A percentile compares a stretch with the other conserved stretches of the same genome.
phyloP scores from a whole-genome alignment of 1,284 basidiomycete genomes.

The Apiotrichum gracile region DNA sequence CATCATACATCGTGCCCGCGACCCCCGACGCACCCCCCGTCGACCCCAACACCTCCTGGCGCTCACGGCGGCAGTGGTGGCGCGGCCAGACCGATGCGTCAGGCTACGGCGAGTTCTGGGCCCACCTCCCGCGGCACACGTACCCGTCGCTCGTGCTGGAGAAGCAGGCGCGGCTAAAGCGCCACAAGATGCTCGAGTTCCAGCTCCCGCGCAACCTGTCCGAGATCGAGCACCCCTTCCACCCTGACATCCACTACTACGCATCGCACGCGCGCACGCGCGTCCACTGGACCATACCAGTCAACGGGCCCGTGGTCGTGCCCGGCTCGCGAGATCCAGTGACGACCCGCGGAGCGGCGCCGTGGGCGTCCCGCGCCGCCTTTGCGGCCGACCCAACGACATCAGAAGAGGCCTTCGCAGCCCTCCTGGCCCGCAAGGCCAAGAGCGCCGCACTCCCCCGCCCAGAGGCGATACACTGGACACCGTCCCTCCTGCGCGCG shows the following conservation, averaged over 20 bases:
- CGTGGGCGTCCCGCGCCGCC: constrained; percentile 4
- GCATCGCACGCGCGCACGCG: constrained; percentile 12
- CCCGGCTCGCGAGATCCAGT: constrained; percentile 16
- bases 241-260: constrained; percentile 25
- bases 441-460: neutral
- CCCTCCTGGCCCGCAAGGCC: too few relatives aligned
- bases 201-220: constrained; percentile 12
- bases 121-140: constrained; percentile 7
- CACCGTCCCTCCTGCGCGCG: constrained; percentile 12
- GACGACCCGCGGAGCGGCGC: neutral
- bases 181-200: constrained; percentile 1
- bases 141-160: neutral
- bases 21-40: too few relatives aligned
- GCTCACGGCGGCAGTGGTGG: constrained; percentile 23
- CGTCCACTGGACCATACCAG: constrained; percentile 38
- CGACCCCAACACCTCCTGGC: too few relatives aligned
- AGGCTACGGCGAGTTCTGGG: constrained; percentile 21
- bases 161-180: constrained; percentile 5
- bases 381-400: neutral
- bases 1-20: neutral
- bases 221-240: constrained; percentile 23
- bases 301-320: constrained; percentile 33
- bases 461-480: constrained; percentile 23
- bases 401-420: too few relatives aligned
- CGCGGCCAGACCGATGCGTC: constrained; percentile 19